These are phyloP conservation scores for Podospora pseudopauciseta DNA, from an alignment of 495 filamentous ascomycete species.

Conservation along the genomic window DNA sequence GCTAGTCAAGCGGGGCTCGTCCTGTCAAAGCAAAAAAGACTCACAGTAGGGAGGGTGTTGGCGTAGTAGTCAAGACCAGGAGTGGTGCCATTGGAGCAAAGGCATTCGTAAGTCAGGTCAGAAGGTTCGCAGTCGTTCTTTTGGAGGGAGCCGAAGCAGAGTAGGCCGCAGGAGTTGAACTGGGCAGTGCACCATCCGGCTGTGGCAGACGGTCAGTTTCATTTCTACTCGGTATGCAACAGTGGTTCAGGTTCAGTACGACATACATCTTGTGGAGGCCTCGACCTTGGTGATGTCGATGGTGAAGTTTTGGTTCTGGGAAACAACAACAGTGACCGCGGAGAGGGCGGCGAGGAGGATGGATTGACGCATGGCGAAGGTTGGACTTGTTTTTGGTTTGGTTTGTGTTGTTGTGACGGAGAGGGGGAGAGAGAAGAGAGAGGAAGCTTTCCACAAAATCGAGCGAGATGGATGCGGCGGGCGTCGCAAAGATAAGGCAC, in stretches of 20 bases:
- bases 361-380: slow-evolving; percentile 31
- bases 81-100: slow-evolving; percentile 33
- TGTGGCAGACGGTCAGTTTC: slow-evolving; percentile 9
- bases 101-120: slow-evolving; percentile 31
- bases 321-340: slow-evolving; percentile 26
- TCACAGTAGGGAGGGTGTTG: slow-evolving; percentile 36
- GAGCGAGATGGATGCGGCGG: not conserved
- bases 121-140: slow-evolving; percentile 30
- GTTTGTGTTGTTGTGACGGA: not conserved
- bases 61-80: slow-evolving; percentile 38
- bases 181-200: slow-evolving; percentile 36
- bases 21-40: slow-evolving; percentile 8
- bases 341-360: slow-evolving; percentile 33
- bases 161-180: slow-evolving; percentile 34
- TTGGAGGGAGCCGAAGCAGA: slow-evolving; percentile 25
- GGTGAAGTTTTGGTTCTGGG: slow-evolving; percentile 35
- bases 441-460: slow-evolving; percentile 1
- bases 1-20: not conserved
- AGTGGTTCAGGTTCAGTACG: not conserved
- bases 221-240: not conserved
- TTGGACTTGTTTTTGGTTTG: not conserved
- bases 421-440: not conserved
- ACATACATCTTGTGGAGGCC: slow-evolving; percentile 21
- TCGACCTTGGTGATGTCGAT: slow-evolving; percentile 27
- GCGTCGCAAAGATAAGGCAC: slow-evolving; percentile 1